Evolutionary conservation across 2,329 filamentous ascomycete species (phyloP).

Genomic region (Fusarium sp.): DNA sequence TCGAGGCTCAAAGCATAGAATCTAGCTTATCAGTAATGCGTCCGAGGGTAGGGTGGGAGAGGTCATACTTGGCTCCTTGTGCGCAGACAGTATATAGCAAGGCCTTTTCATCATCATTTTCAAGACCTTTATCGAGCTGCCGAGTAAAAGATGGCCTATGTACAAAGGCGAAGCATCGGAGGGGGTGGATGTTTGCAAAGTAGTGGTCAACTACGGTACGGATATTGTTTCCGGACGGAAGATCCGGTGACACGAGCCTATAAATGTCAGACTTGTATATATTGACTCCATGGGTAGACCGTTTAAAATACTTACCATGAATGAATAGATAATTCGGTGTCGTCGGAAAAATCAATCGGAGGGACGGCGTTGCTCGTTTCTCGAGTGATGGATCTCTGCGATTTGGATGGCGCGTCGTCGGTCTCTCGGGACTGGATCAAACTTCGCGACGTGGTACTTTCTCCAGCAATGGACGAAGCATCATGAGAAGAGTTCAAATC

Average conservation of each 20-base stretch:
- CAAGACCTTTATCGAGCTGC: conserved; percentile 51
- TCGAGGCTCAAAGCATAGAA: conserved; percentile 48
- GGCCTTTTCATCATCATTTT: conserved; percentile 50
- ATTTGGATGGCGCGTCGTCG: conserved; percentile 24
- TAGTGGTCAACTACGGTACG: conserved; percentile 52
- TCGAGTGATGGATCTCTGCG: conserved; percentile 34
- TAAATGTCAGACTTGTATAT: conserved; percentile 3
- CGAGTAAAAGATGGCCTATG: conserved; percentile 53
- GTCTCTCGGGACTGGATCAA: conserved; percentile 40
- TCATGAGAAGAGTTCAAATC: conserved; percentile 31
- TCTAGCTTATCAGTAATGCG: conserved; percentile 36
- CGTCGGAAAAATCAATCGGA: conserved; percentile 39
- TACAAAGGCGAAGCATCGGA: conserved; percentile 54
- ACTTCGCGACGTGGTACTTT: conserved; percentile 36
- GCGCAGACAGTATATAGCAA: conserved; percentile 52
- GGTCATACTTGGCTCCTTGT: conserved; percentile 51
- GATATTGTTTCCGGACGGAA: conserved; percentile 48
- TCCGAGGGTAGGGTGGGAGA: background rate
- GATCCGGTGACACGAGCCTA: conserved; percentile 48
- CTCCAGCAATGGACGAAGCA: conserved; percentile 29
- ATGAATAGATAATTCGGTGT: conserved; percentile 42
- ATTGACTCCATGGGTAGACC: background rate
- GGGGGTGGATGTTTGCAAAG: conserved; percentile 53
- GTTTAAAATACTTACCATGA: conserved; percentile 30
- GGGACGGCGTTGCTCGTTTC: conserved; percentile 35